A percentile compares a stretch with the other conserved stretches of the same genome.
phyloP scores from a whole-genome alignment of 495 filamentous ascomycete species.

The Penicillium lividum region DNA sequence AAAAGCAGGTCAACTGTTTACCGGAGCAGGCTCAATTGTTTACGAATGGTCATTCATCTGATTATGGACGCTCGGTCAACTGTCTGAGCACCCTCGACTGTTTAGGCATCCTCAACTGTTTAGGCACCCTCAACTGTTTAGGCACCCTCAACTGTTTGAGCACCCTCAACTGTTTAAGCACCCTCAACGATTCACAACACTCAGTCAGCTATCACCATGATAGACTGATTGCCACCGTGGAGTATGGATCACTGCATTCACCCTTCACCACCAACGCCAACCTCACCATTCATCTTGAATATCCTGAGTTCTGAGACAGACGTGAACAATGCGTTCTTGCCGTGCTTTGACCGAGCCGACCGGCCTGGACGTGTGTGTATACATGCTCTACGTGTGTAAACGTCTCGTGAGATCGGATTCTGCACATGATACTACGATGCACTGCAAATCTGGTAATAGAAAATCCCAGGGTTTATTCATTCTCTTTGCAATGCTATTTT shows the following conservation, averaged over 20 bases:
- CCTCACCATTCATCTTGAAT: neutral
- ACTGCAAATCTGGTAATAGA: neutral
- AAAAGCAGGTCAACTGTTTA: too few species aligned
- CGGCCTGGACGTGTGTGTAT: neutral
- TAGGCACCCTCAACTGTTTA: too few species aligned
- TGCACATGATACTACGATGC: slow-evolving; percentile 1
- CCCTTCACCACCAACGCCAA: neutral
- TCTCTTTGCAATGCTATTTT: neutral
- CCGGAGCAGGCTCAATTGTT: too few species aligned
- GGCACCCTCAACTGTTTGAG: neutral
- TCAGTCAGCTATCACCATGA: neutral
- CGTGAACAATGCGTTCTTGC: slow-evolving; percentile 3
- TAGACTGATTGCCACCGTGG: neutral
- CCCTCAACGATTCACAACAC: neutral
- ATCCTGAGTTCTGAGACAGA: neutral
- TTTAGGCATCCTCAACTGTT: too few species aligned
- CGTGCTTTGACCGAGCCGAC: slow-evolving; percentile 5
- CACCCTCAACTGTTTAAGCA: neutral
- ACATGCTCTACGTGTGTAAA: neutral
- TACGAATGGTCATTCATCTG: too few species aligned
- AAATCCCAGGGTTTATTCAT: slow-evolving; percentile 1
- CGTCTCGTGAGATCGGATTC: neutral
- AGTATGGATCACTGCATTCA: neutral
- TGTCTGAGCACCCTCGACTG: too few species aligned
- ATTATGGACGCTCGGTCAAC: too few species aligned